A percentile compares a stretch with the other conserved stretches of the same genome.
These are phyloP conservation scores for Mrakia gelida DNA, from an alignment of 768 basidiomycete species.

Conservation along the genomic window DNA sequence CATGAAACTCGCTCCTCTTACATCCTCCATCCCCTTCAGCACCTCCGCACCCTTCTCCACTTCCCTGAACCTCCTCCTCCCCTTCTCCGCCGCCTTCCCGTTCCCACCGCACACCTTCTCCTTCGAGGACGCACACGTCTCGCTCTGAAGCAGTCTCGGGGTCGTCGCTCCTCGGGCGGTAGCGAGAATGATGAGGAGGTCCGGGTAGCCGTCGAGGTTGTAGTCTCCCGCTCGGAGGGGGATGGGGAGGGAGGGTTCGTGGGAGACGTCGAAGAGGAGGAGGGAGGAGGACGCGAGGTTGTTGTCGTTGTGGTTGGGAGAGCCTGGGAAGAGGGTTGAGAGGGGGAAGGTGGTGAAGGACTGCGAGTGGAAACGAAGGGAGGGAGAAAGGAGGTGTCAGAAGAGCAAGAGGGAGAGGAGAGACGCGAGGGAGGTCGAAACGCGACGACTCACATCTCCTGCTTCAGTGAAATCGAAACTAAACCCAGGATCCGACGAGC, in stretches of 20 bases:
- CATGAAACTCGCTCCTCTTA: conserved; percentile 68
- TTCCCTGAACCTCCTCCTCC: conserved; percentile 62
- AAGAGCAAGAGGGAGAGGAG: not conserved
- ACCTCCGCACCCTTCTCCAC: conserved; percentile 55
- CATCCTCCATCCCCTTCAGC: conserved; percentile 68
- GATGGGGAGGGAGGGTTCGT: conserved; percentile 64
- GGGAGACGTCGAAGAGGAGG: conserved; percentile 65
- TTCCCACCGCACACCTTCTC: not conserved
- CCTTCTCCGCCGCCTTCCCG: conserved; percentile 36
- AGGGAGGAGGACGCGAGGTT: conserved; percentile 36
- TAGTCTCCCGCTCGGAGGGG: conserved; percentile 80
- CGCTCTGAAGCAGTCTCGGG: conserved; percentile 41
- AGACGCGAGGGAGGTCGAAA: not conserved
- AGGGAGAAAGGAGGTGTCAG: not conserved
- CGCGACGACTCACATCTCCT: conserved; percentile 3
- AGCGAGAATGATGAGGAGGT: conserved; percentile 61
- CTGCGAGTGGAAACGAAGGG: conserved; percentile 46
- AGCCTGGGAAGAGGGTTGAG: conserved; percentile 54
- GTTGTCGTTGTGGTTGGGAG: conserved; percentile 20
- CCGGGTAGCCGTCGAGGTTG: conserved; percentile 91
- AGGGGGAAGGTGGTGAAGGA: conserved; percentile 65
- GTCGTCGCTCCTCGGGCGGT: conserved; percentile 27
- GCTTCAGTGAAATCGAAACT: not conserved
- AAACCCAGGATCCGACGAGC: conserved; percentile 50
- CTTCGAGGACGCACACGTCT: conserved; percentile 37